phyloP scores from a whole-genome alignment of 257 asterid species.

The Solanum pinnatisectum region DNA sequence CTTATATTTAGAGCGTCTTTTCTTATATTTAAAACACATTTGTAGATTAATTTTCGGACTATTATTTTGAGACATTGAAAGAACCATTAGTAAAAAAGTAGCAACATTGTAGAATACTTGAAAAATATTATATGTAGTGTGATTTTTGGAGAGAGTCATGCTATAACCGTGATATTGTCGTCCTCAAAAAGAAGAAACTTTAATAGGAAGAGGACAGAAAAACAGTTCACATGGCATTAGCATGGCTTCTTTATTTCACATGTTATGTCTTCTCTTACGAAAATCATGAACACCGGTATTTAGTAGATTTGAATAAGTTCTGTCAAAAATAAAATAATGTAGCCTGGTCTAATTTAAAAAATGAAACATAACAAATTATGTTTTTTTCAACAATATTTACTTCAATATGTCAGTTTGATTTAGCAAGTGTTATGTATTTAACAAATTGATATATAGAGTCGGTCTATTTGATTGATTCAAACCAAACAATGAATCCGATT shows the following conservation, averaged over 20 bases:
- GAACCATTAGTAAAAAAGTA: neutral
- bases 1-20: neutral
- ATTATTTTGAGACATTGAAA: neutral
- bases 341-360: neutral
- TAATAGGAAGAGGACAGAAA: neutral
- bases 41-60: neutral
- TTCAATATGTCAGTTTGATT: neutral
- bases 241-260: neutral
- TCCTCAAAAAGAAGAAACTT: neutral
- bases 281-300: neutral
- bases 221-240: neutral
- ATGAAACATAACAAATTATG: neutral
- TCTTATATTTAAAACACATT: neutral
- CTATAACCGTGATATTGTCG: neutral
- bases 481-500: neutral
- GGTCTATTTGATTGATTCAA: neutral
- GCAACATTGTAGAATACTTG: neutral
- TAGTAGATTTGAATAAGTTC: neutral
- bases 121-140: neutral
- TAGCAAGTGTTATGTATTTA: neutral
- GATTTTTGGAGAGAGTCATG: neutral
- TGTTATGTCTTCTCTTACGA: neutral
- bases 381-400: neutral
- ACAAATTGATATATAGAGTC: neutral
- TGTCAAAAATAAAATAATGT: neutral